phyloP scores from a whole-genome alignment of 2,329 filamentous ascomycete species.

The Microdochium bolleyi region DNA sequence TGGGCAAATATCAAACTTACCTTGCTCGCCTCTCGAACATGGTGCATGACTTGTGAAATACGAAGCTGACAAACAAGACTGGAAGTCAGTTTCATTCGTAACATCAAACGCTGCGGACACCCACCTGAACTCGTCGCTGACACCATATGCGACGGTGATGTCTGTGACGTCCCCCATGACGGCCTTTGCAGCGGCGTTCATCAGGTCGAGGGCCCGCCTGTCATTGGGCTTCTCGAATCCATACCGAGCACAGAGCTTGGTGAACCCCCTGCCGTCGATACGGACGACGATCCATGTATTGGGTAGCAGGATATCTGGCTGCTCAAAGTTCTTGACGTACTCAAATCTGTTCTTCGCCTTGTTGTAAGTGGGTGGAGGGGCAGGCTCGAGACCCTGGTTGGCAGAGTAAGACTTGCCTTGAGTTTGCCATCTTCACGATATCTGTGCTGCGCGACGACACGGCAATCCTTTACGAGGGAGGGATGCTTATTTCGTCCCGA shows the following conservation, averaged over 20 bases:
- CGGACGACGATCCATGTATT: conserved; percentile 96
- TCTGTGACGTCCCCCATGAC: conserved; percentile 81
- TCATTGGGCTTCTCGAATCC: conserved; percentile 91
- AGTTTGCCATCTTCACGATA: conserved; percentile 41
- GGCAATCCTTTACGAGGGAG: too few species aligned
- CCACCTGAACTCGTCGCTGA: conserved; percentile 88
- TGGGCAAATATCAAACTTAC: conserved; percentile 30
- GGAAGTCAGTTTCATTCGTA: conserved; percentile 10
- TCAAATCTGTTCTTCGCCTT: conserved; percentile 59
- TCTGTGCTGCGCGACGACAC: too few species aligned
- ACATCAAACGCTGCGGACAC: not conserved
- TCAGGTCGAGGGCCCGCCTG: conserved; percentile 74
- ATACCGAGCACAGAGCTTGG: conserved; percentile 85
- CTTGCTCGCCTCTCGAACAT: conserved; percentile 82
- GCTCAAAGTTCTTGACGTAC: conserved; percentile 89
- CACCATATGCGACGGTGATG: conserved; percentile 80
- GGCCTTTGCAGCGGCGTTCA: conserved; percentile 86
- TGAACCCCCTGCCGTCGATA: conserved; percentile 90
- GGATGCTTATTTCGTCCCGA: too few species aligned
- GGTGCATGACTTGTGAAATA: conserved; percentile 74
- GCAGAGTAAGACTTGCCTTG: conserved; percentile 31
- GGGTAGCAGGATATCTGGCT: conserved; percentile 67
- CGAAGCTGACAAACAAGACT: conserved; percentile 51
- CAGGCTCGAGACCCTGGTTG: not conserved
- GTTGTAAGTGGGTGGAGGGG: not conserved